A percentile compares a stretch with the other conserved stretches of the same genome.
phyloP scores from a whole-genome alignment of 345 rosid species.

The Salix viminalis region DNA sequence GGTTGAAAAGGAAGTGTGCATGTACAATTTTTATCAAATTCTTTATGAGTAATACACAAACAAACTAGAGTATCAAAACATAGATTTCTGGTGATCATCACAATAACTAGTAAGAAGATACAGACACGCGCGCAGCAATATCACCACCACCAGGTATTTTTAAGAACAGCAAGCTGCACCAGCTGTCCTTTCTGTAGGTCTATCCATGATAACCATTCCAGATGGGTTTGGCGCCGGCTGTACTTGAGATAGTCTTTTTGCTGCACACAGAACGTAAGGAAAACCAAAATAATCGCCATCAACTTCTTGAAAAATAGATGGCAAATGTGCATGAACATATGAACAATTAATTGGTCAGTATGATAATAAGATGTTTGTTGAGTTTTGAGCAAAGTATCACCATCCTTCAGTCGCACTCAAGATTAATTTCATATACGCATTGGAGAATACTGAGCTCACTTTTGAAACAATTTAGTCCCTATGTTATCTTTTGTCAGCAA shows the following conservation, averaged over 20 bases:
- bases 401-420: not conserved
- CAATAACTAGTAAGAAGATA: constrained; percentile 23
- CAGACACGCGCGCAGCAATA: constrained; percentile 1
- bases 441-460: not conserved
- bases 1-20: constrained; percentile 18
- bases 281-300: constrained; percentile 1
- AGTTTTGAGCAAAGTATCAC: not conserved
- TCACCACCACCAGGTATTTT: not conserved
- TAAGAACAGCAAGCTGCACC: constrained; percentile 79
- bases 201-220: constrained; percentile 86
- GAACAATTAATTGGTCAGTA: too few relatives aligned
- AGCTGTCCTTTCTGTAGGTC: constrained; percentile 62
- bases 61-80: not conserved
- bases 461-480: not conserved
- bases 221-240: constrained; percentile 81
- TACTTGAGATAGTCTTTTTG: constrained; percentile 75
- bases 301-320: not conserved
- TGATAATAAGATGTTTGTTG: not conserved
- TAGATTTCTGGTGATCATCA: constrained; percentile 17
- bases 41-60: constrained; percentile 7
- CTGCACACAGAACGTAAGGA: constrained; percentile 33
- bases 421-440: not conserved
- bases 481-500: not conserved
- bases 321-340: too few relatives aligned
- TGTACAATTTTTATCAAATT: constrained; percentile 24